These are phyloP conservation scores for Gracilariopsis chorda DNA, from an alignment of 23 red algal species.

Conservation along the genomic window DNA sequence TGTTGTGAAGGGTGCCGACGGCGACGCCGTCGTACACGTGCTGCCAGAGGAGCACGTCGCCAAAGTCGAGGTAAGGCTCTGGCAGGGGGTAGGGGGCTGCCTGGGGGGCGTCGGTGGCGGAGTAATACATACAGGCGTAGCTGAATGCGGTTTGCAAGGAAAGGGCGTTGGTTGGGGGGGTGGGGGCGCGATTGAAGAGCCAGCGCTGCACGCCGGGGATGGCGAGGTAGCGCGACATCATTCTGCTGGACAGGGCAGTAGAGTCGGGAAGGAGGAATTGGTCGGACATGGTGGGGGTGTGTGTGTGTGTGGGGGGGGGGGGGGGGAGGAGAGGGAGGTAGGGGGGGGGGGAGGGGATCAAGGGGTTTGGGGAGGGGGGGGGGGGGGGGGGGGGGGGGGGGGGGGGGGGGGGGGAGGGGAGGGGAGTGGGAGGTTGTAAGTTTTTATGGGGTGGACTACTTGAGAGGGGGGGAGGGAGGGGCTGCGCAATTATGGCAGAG, in stretches of 20 bases:
- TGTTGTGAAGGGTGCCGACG: slow-evolving; percentile 51
- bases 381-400: not conserved
- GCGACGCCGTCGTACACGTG: slow-evolving; percentile 51
- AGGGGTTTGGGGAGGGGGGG: not conserved
- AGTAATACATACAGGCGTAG: slow-evolving; percentile 61
- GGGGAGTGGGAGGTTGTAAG: not conserved
- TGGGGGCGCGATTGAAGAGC: slow-evolving; percentile 31
- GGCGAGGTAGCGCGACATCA: slow-evolving; percentile 37
- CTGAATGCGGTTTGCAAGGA: slow-evolving; percentile 5
- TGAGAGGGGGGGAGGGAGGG: not conserved
- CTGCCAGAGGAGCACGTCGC: slow-evolving; percentile 55
- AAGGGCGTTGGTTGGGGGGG: not conserved
- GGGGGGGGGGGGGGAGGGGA: not conserved
- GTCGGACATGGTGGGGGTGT: not conserved
- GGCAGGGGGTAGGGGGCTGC: slow-evolving; percentile 20
- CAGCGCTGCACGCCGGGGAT: slow-evolving; percentile 23
- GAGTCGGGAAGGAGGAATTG: not conserved
- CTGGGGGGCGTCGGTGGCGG: not conserved
- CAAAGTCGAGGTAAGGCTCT: slow-evolving; percentile 50
- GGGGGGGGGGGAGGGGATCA: not conserved
- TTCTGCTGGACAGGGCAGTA: not conserved
- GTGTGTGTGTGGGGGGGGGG: not conserved
- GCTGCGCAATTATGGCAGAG: too few relatives aligned
- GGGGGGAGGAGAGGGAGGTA: not conserved
- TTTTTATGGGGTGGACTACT: not conserved